Evolutionary conservation across 116 monocot species (phyloP), one percentile per base, ranked within the genome.

Genomic region (Zostera marina): DNA sequence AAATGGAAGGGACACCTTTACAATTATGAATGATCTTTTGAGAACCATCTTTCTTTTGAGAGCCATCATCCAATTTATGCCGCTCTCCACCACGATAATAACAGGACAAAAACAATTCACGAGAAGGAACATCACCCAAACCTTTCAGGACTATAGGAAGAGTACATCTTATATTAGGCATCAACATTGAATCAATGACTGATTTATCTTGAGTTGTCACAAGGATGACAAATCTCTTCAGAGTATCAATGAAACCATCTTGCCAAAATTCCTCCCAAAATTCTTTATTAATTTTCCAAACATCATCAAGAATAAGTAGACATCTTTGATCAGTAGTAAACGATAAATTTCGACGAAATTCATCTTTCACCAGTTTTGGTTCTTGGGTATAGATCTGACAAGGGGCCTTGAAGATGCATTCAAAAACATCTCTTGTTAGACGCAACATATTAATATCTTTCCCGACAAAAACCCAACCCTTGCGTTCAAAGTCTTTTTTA

Each of bases 291-390:
- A 40, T 57, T 26, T 54, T 42, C 68, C 58, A 74, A 14, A 59
- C 47, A 26, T 74, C 59, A 53, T 74, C 74, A 22, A 70, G 41
- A 11, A 66, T 62, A 22, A 66, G 70, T 4, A 76, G 25, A 53
- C 60, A 76, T 40, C 43, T 54, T 19, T 25, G 60, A 21, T 32
- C 32, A 32, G 32, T 5, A 26, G 1, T 1, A 26, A 26, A 32
- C 32, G 32, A 32, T 11, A 70, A 17, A 11, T 42, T 56, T 14
- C 22, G 7, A 12, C 15, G 8, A 3, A 76, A 25, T 1, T 26
- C 12, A 5, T 10, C 24, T 11, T 71, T 62, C 21, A 62, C 57
- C 13, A 1, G 6, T 10, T 57, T 15, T 32, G 62, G 20, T 13
- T 57, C 66, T 21, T 15, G 22, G 6, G 0, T 8, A 59, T 11